A percentile compares a stretch with the other conserved stretches of the same genome.
These are phyloP conservation scores for Pyricularia sp. DNA, from an alignment of 2,329 filamentous ascomycete species.

Conservation along the genomic window DNA sequence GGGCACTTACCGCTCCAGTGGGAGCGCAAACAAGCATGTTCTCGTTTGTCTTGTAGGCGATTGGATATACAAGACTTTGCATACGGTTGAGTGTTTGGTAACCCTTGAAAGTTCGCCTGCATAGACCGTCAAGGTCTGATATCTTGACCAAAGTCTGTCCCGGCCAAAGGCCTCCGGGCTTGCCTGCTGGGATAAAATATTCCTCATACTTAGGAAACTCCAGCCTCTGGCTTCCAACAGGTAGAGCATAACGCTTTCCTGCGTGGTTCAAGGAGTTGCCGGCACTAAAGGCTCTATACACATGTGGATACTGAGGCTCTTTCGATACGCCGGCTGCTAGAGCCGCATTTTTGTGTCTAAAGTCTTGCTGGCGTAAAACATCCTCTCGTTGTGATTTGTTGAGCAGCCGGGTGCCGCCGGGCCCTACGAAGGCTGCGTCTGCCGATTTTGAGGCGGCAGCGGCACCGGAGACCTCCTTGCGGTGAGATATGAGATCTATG, in stretches of 20 bases:
- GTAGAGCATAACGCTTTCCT: conserved; percentile 74
- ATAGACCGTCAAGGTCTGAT: conserved; percentile 74
- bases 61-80: conserved; percentile 92
- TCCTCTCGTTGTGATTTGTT: conserved; percentile 68
- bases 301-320: conserved; percentile 77
- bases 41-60: conserved; percentile 90
- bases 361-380: conserved; percentile 60
- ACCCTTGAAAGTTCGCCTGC: conserved; percentile 79
- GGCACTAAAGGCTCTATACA: conserved; percentile 72
- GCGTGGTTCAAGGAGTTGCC: conserved; percentile 73
- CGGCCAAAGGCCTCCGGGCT: conserved; percentile 58
- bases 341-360: conserved; percentile 65
- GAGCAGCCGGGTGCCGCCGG: conserved; percentile 40
- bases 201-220: conserved; percentile 78
- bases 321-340: conserved; percentile 60
- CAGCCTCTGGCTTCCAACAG: conserved; percentile 56
- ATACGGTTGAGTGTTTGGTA: conserved; percentile 93
- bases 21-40: conserved; percentile 99
- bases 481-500: conserved; percentile 73
- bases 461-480: conserved; percentile 46
- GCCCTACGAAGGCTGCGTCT: conserved; percentile 3
- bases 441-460: conserved; percentile 19
- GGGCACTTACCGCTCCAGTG: conserved; percentile 57
- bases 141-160: conserved; percentile 70
- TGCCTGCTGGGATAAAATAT: conserved; percentile 70